Base-by-base conservation (phyloP, 176 grass and related monocot genomes). In the Oryza glaberrima region DNA sequence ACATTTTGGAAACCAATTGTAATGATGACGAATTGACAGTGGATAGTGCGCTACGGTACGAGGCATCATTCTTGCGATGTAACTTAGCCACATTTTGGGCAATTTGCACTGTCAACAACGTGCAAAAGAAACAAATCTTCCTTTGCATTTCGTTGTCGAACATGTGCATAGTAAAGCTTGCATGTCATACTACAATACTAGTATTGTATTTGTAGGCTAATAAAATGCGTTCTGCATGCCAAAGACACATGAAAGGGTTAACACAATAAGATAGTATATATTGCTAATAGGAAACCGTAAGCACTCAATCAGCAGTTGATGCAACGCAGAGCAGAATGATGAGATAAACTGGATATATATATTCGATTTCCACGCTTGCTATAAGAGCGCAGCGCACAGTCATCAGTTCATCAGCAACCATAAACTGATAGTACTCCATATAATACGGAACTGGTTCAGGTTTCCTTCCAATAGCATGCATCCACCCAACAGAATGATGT, bases 391-490 rank as follows among this genome's bases (percentile, higher is more conserved):
- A n/a, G 19, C 17, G 54, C 54, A 58, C 1, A 58, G 19, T 8
- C 17, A 58, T 58, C 54, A 58, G 49, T 52, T 58, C 54, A 58
- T 41, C 40, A 41, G 40, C 40, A 41, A 41, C 40, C 38, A 40
- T 40, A 40, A 40, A 40, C 38, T 40, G 38, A 40, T 40, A 40
- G 38, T 40, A 40, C 38, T 40, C 40, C 48, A 76, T 26, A 72
- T 41, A 65, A 54, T 13, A 3, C 23, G 7, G 7, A 25, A 6
- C 22, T 22, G 73, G 44, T 78, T 80, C 54, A 45, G 23, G 69
- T 80, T 23, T 72, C 76, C 69, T 80, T 34, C 48, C 76, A 58
- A 52, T 11, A 43, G 51, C 28, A 86, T 63, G n/a, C 20, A 32
- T 23, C 13, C 15, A 7, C 20, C 20, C 28, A 20, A 58, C 54